Percentiles rank a stretch among this genome's conserved stretches.
Evolutionary conservation across 257 asterid species (phyloP).

Genomic region (Solanum rostratum): DNA sequence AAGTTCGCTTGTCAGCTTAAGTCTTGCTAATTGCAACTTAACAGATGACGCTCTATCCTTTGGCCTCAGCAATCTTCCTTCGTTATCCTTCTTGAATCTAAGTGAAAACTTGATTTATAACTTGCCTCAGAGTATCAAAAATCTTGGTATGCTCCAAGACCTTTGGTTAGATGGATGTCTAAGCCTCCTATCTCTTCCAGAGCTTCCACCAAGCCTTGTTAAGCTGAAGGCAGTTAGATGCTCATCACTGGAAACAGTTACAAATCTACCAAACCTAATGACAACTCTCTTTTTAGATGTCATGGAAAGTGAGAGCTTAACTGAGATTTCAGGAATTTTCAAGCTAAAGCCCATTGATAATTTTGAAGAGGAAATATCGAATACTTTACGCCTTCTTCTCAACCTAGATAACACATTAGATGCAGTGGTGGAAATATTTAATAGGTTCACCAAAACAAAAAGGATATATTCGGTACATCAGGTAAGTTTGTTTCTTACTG

Average conservation of each 20-base stretch:
- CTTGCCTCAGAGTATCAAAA: not conserved
- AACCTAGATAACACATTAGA: not conserved
- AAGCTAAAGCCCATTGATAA: not conserved
- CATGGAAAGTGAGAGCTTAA: not conserved
- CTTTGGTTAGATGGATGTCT: constrained; percentile 2
- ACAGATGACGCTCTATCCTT: not conserved
- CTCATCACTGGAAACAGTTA: constrained; percentile 2
- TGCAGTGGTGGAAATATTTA: not conserved
- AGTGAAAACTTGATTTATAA: constrained; percentile 1
- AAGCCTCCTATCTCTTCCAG: constrained; percentile 5
- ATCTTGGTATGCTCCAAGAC: not conserved
- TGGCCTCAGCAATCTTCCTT: not conserved
- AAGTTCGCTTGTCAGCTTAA: not conserved
- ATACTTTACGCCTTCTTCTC: not conserved
- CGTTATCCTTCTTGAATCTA: constrained; percentile 2
- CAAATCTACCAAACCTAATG: constrained; percentile 9
- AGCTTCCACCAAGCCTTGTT: not conserved
- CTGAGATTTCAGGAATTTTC: constrained; percentile 6
- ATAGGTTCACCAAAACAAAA: not conserved
- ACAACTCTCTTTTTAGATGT: not conserved
- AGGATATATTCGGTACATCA: not conserved
- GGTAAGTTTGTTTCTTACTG: not conserved
- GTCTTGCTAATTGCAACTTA: constrained; percentile 7
- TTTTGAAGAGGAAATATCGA: constrained; percentile 1
- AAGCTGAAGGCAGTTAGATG: not conserved